Base-by-base conservation (phyloP, 345 rosid species). In the Laguncularia racemosa region DNA sequence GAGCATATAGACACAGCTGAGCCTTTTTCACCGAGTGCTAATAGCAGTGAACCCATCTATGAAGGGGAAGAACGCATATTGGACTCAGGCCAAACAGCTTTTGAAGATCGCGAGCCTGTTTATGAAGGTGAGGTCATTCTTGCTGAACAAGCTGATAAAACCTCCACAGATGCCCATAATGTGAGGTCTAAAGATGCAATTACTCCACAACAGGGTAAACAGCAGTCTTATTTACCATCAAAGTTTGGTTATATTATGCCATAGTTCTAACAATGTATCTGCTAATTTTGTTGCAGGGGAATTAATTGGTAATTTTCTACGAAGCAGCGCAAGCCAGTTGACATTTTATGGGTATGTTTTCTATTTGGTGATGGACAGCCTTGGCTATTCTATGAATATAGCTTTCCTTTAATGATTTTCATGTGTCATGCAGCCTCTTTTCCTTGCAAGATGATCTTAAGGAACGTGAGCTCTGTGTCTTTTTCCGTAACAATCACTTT, bases 401-500 rank as follows among this genome's bases (percentile, higher is more conserved):
- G 50, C 3, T 16, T 33, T 56, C 46, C 16, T 58, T 15, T 55
- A 46, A 68, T 63, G 33, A 51, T 43, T 10, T 58, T 47, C 44
- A 62, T 38, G 19, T 60, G 11, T 67, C 66, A 63, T 73, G 62
- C 85, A 93, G 99, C 73, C 95, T 95, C 44, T 85, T 90, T 66
- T 81, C 79, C 80, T 78, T 95, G 58, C 96, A 77, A 77, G 93
- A 90, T 46, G 96, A 96, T 55, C 83, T 90, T 14, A 88, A 90
- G 70, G 99, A 95, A 72, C 85, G 96, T 5, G 93, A 95, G 53
- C 91, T 90, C 33, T 90, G 99, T 74, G 96, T 95, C 21, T 95
- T 88, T 60, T 95, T 95, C 73, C 96, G 96, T 47, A 95, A 95
- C 71, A 95, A 95, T 72, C 99, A 95, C 75, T 95, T 95, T 81